A percentile compares a stretch with the other conserved stretches of the same genome.
phyloP scores from a whole-genome alignment of 2,329 filamentous ascomycete species.

The Fusarium clavum region DNA sequence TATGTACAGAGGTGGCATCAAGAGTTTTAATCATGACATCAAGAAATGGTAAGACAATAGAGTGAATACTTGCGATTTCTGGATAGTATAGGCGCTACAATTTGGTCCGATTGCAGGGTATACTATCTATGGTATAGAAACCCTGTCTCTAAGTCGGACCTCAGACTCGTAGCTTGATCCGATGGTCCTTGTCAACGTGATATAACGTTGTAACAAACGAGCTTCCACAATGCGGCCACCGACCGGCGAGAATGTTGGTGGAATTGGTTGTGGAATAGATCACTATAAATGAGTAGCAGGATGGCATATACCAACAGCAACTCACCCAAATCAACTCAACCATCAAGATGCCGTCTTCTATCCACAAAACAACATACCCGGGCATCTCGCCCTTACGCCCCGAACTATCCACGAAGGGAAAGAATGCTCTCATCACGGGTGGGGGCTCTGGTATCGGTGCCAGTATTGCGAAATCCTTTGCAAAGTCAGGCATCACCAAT shows the following conservation, averaged over 20 bases:
- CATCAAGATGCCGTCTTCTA: constrained; percentile 20
- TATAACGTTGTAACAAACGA: constrained; percentile 11
- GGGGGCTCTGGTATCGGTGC: constrained; percentile 72
- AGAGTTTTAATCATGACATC: neutral
- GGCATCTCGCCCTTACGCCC: constrained; percentile 50
- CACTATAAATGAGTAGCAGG: too few relatives aligned
- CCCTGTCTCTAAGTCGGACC: neutral
- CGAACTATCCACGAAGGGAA: constrained; percentile 53
- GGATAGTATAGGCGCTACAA: fast-evolving
- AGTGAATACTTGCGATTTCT: fast-evolving
- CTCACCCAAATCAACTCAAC: too few relatives aligned
- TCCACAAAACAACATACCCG: constrained; percentile 46
- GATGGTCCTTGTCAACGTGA: constrained; percentile 17
- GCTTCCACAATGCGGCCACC: neutral
- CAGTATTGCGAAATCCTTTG: constrained; percentile 69
- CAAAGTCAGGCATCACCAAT: constrained; percentile 53
- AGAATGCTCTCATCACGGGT: constrained; percentile 72
- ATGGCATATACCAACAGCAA: too few relatives aligned
- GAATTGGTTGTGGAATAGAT: too few relatives aligned
- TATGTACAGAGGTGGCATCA: neutral
- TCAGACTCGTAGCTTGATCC: neutral
- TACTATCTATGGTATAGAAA: neutral
- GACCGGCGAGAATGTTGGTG: too few relatives aligned
- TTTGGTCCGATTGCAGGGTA: neutral
- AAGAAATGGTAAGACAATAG: neutral